Percentiles rank a stretch among this genome's conserved stretches.
These are phyloP conservation scores for Aspergillus fischeri DNA, from an alignment of 2,329 filamentous ascomycete species.

Conservation along the genomic window DNA sequence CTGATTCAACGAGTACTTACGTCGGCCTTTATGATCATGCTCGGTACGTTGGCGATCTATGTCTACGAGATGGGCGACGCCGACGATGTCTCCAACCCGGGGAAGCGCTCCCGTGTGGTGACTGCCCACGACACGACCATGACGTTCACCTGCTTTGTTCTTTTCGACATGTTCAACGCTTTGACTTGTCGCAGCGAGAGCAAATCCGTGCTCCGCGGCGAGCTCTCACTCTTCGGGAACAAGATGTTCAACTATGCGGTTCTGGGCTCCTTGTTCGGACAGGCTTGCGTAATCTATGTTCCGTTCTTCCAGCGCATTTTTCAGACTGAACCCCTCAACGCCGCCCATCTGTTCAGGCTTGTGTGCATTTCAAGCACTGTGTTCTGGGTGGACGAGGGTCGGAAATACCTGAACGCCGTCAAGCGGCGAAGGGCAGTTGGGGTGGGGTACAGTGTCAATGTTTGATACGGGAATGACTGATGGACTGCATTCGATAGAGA, in stretches of 20 bases:
- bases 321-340: slow-evolving; percentile 80
- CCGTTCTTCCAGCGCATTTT: slow-evolving; percentile 92
- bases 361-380: slow-evolving; percentile 77
- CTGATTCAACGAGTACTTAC: slow-evolving; percentile 82
- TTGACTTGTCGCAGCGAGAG: slow-evolving; percentile 85
- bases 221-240: slow-evolving; percentile 79
- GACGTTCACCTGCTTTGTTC: slow-evolving; percentile 97
- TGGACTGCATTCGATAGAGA: slow-evolving; percentile 4
- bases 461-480: slow-evolving; percentile 17
- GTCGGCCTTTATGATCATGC: slow-evolving; percentile 83
- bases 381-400: slow-evolving; percentile 88
- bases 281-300: slow-evolving; percentile 89
- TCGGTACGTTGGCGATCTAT: slow-evolving; percentile 88
- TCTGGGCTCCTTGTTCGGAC: slow-evolving; percentile 74
- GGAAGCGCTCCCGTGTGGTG: slow-evolving; percentile 56
- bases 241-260: slow-evolving; percentile 97
- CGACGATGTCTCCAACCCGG: slow-evolving; percentile 37
- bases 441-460: slow-evolving; percentile 40
- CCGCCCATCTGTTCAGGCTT: slow-evolving; percentile 70
- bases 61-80: slow-evolving; percentile 83
- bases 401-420: slow-evolving; percentile 61
- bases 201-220: slow-evolving; percentile 83
- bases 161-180: slow-evolving; percentile 99
- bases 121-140: slow-evolving; percentile 95
- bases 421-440: slow-evolving; percentile 31